Percentiles rank a stretch among this genome's conserved stretches.
Evolutionary conservation across 305 asterid species (phyloP).

Genomic region (Rubia tinctorum): DNA sequence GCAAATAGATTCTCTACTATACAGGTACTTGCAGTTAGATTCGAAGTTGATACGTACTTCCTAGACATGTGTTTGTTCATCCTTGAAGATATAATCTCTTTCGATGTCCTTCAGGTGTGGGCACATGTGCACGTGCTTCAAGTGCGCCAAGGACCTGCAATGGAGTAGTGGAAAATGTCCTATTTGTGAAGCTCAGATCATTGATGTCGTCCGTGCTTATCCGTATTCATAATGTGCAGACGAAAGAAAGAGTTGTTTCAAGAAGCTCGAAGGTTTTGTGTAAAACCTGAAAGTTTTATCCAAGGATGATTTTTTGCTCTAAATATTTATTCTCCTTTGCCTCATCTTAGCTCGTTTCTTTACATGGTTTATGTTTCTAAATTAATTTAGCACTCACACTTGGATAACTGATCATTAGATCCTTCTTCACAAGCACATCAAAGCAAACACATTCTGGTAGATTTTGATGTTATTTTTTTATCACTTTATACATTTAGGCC

Average conservation of each 20-base stretch:
- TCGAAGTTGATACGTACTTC: background rate
- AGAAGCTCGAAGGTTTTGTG: conserved; percentile 18
- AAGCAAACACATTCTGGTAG: conserved; percentile 1
- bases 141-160: conserved; percentile 73
- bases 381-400: background rate
- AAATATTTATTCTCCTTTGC: background rate
- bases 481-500: conserved; percentile 4
- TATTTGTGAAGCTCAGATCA: conserved; percentile 63
- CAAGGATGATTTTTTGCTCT: conserved; percentile 10
- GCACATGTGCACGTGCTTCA: conserved; percentile 91
- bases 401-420: conserved; percentile 9
- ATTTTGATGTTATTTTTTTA: background rate
- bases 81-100: background rate
- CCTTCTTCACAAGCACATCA: conserved; percentile 1
- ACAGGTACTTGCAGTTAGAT: conserved; percentile 45
- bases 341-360: background rate
- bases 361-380: background rate
- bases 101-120: conserved; percentile 59
- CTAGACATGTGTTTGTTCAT: background rate
- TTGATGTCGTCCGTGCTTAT: conserved; percentile 59
- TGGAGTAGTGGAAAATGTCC: conserved; percentile 74
- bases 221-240: conserved; percentile 33
- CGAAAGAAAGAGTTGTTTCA: conserved; percentile 21
- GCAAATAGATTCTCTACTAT: conserved; percentile 67
- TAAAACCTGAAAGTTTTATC: conserved; percentile 4